phyloP scores from a whole-genome alignment of 768 basidiomycete species.

The Serendipita sp. region DNA sequence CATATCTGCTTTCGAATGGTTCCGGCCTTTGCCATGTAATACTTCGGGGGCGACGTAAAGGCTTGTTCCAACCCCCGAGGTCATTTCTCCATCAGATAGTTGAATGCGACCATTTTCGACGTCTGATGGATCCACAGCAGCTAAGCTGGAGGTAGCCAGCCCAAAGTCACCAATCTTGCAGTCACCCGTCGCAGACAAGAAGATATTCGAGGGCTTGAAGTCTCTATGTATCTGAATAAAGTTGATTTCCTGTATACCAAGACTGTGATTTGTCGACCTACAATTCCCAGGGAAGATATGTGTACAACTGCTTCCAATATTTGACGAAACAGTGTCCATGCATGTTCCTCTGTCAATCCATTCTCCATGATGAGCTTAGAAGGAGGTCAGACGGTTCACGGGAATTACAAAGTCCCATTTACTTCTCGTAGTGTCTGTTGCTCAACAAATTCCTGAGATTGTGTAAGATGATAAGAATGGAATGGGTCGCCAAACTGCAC shows the following conservation, averaged over 20 bases:
- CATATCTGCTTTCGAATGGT: slow-evolving; percentile 84
- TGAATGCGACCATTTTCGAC: slow-evolving; percentile 24
- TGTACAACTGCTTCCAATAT: slow-evolving; percentile 80
- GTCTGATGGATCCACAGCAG: slow-evolving; percentile 62
- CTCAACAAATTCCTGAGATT: slow-evolving; percentile 67
- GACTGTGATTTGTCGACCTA: too few species aligned
- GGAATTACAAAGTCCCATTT: slow-evolving; percentile 7
- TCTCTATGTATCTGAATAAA: slow-evolving; percentile 31
- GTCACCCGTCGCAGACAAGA: slow-evolving; percentile 81
- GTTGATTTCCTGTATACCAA: background rate
- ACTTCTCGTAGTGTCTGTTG: slow-evolving; percentile 82
- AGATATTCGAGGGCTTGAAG: slow-evolving; percentile 87
- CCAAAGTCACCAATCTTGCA: slow-evolving; percentile 95
- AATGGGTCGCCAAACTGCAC: slow-evolving; percentile 13
- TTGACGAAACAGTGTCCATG: slow-evolving; percentile 82
- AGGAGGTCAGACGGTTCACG: background rate
- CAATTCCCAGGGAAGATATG: slow-evolving; percentile 78
- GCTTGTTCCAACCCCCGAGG: slow-evolving; percentile 76
- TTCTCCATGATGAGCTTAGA: slow-evolving; percentile 47
- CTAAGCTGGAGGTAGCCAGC: slow-evolving; percentile 67
- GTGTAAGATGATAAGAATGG: slow-evolving; percentile 8
- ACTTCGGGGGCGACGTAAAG: slow-evolving; percentile 92
- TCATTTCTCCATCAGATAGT: slow-evolving; percentile 50
- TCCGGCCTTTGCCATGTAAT: slow-evolving; percentile 40
- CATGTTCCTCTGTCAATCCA: slow-evolving; percentile 67